phyloP scores from a whole-genome alignment of 2,329 filamentous ascomycete species.

The Colletotrichum somersetense region DNA sequence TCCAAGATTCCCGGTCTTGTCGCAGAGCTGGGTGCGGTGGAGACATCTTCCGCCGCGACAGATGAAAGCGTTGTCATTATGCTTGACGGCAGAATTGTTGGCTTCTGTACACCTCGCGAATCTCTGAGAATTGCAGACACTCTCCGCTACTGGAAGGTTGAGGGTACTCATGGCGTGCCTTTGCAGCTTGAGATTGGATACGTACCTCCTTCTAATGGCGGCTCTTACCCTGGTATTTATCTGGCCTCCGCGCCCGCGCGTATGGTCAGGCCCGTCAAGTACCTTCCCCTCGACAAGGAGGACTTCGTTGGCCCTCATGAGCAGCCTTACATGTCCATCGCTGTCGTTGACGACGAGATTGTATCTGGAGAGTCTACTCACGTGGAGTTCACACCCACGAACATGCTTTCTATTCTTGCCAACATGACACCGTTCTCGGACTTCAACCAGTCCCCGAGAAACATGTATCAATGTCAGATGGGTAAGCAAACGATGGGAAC shows the following conservation, averaged over 20 bases:
- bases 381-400: constrained; percentile 93
- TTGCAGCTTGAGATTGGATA: constrained; percentile 91
- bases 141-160: constrained; percentile 94
- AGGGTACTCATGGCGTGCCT: constrained; percentile 84
- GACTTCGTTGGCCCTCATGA: constrained; percentile 95
- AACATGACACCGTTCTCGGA: constrained; percentile 99
- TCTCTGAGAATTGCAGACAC: constrained; percentile 86
- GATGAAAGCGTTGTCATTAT: constrained; percentile 90
- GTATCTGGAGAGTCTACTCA: constrained; percentile 91
- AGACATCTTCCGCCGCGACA: constrained; percentile 80
- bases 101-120: constrained; percentile 89
- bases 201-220: constrained; percentile 86
- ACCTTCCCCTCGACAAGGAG: constrained; percentile 85
- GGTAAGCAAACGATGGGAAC: constrained; percentile 99
- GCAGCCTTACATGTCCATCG: constrained; percentile 98
- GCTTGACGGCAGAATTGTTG: constrained; percentile 89
- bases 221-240: constrained; percentile 97
- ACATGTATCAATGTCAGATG: constrained; percentile 99
- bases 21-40: constrained; percentile 82
- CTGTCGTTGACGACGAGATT: constrained; percentile 89
- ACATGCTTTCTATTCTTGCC: constrained; percentile 96
- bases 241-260: constrained; percentile 87
- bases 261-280: constrained; percentile 94
- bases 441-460: constrained; percentile 97
- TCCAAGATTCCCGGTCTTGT: constrained; percentile 81